A percentile compares a stretch with the other conserved stretches of the same genome.
These are phyloP conservation scores for Vanrija sp. DNA, from an alignment of 1,284 basidiomycete genomes.

Conservation along the genomic window DNA sequence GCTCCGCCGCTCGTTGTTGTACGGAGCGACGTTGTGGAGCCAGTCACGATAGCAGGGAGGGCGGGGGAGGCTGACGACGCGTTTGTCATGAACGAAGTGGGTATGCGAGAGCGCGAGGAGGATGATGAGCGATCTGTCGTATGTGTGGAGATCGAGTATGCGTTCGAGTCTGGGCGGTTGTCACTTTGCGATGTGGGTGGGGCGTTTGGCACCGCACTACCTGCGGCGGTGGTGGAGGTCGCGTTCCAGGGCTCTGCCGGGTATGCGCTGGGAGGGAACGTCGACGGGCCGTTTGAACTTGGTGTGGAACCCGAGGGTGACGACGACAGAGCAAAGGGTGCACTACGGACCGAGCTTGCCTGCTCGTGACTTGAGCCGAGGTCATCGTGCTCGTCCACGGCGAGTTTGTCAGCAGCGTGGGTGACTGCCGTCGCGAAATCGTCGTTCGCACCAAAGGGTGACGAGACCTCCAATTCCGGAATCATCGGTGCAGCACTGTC, in stretches of 20 bases:
- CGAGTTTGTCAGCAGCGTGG: too few species aligned
- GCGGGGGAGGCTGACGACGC: background rate
- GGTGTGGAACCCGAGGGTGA: slow-evolving; percentile 9
- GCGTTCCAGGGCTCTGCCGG: slow-evolving; percentile 12
- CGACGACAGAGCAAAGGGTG: background rate
- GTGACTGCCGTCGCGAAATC: too few species aligned
- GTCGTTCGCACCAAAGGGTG: slow-evolving; percentile 1
- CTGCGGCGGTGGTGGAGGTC: background rate
- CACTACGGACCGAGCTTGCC: background rate
- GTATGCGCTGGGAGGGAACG: slow-evolving; percentile 13
- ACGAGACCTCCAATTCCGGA: slow-evolving; percentile 15
- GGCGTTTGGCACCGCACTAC: background rate
- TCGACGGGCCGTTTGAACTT: slow-evolving; percentile 4
- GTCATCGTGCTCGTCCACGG: background rate
- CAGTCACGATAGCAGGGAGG: slow-evolving; percentile 1
- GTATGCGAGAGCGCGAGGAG: slow-evolving; percentile 13
- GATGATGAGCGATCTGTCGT: slow-evolving; percentile 17
- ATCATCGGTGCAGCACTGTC: slow-evolving; percentile 10
- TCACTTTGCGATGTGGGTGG: slow-evolving; percentile 1
- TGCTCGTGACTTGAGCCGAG: background rate
- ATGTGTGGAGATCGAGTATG: slow-evolving; percentile 18
- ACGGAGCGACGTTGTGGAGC: slow-evolving; percentile 16
- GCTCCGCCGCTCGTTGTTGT: slow-evolving; percentile 6
- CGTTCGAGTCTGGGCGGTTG: slow-evolving; percentile 13
- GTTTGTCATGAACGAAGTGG: background rate